These are phyloP conservation scores for Penicillium digitatum DNA, from an alignment of 2,329 filamentous ascomycete genomes.

Conservation along the genomic window DNA sequence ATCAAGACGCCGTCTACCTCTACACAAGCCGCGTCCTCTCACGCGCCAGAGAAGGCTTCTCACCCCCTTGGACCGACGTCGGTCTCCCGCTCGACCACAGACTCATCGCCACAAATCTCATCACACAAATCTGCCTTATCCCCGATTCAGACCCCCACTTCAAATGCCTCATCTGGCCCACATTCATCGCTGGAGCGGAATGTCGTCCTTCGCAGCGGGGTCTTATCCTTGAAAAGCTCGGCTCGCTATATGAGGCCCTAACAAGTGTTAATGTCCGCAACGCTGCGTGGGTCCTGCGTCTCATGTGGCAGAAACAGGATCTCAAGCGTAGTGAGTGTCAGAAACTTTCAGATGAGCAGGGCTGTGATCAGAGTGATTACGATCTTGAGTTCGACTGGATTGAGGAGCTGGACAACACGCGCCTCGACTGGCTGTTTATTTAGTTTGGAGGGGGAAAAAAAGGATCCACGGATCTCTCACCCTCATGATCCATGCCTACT, in stretches of 20 bases:
- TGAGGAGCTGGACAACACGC: constrained; percentile 38
- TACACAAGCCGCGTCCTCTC: constrained; percentile 41
- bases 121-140: constrained; percentile 37
- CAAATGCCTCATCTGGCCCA: constrained; percentile 45
- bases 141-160: constrained; percentile 37
- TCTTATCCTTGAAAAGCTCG: constrained; percentile 33
- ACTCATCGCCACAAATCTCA: constrained; percentile 30
- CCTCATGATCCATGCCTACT: background rate
- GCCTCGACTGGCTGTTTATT: constrained; percentile 43
- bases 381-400: constrained; percentile 41
- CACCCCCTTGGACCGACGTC: constrained; percentile 23
- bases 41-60: constrained; percentile 25
- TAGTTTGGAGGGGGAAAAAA: constrained; percentile 13
- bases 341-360: background rate
- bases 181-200: constrained; percentile 44
- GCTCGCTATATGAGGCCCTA: constrained; percentile 34
- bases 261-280: constrained; percentile 41
- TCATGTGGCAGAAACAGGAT: constrained; percentile 42
- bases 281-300: constrained; percentile 38
- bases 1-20: constrained; percentile 40
- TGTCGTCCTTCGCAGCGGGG: constrained; percentile 33
- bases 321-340: constrained; percentile 22
- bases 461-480: background rate
- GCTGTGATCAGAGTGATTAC: constrained; percentile 23
- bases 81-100: constrained; percentile 31